A percentile compares a stretch with the other conserved stretches of the same genome.
Evolutionary conservation across 2,329 filamentous ascomycete genomes (phyloP).

Genomic region (Grosmannia huntii): DNA sequence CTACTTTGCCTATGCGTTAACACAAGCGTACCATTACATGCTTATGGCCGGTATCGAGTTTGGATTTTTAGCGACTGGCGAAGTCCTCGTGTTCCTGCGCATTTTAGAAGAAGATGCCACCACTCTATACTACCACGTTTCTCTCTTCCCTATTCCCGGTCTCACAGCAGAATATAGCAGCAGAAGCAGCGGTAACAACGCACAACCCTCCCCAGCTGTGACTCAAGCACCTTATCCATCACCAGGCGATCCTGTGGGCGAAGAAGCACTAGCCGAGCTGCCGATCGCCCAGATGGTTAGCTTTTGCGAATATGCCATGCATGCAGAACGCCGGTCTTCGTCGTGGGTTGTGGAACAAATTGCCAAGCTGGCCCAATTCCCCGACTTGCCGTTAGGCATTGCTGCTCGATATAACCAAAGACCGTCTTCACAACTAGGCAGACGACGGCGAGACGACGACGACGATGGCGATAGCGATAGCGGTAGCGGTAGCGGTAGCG

Average conservation of each 20-base stretch:
- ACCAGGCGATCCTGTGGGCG: not conserved
- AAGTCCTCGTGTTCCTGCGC: conserved; percentile 7
- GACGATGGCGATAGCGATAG: too few relatives aligned
- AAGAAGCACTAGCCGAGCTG: conserved; percentile 3
- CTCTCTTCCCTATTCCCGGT: conserved; percentile 3
- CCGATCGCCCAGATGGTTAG: conserved; percentile 4
- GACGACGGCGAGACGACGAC: not conserved
- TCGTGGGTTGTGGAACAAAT: conserved; percentile 4
- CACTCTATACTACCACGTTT: conserved; percentile 4
- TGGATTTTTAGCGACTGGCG: conserved; percentile 4
- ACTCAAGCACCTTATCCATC: conserved; percentile 1
- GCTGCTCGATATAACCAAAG: not conserved
- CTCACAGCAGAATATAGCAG: not conserved
- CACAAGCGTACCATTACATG: conserved; percentile 8
- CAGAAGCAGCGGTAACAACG: not conserved
- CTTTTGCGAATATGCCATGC: conserved; percentile 5
- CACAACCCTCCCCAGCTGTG: not conserved
- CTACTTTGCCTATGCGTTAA: conserved; percentile 6
- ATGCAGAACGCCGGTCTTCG: conserved; percentile 2
- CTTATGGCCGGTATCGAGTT: conserved; percentile 5
- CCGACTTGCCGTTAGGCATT: conserved; percentile 2
- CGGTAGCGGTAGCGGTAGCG: not conserved
- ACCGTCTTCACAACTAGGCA: conserved; percentile 1
- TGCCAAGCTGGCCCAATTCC: conserved; percentile 2
- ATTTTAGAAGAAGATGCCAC: conserved; percentile 5